A percentile compares a stretch with the other conserved stretches of the same genome.
phyloP scores from a whole-genome alignment of 768 basidiomycete species.

The Floccularia luteovirens region DNA sequence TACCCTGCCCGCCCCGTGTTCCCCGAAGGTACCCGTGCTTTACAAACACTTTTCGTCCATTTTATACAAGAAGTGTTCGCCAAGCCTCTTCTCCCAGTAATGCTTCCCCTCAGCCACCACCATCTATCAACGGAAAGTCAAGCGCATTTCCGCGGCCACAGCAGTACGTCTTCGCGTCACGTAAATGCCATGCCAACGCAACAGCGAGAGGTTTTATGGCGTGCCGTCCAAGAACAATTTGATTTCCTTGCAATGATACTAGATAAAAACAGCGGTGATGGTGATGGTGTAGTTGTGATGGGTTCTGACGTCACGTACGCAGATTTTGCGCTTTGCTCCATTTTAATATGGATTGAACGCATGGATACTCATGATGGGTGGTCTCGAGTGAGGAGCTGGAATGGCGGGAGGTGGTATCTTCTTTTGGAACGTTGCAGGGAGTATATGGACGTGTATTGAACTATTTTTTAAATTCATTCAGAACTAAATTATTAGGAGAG shows the following conservation, averaged over 20 bases:
- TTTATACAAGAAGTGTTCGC: constrained; percentile 59
- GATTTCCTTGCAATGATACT: constrained; percentile 54
- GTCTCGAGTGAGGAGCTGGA: constrained; percentile 62
- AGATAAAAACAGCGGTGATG: constrained; percentile 61
- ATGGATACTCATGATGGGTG: constrained; percentile 72
- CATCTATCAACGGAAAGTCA: constrained; percentile 50
- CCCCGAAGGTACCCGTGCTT: constrained; percentile 61
- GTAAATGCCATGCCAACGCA: constrained; percentile 23
- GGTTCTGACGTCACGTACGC: constrained; percentile 64
- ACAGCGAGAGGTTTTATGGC: constrained; percentile 63
- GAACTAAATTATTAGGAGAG: not conserved
- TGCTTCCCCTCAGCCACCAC: constrained; percentile 62
- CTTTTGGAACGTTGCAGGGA: constrained; percentile 55
- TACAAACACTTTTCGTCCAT: constrained; percentile 65
- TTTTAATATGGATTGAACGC: constrained; percentile 68
- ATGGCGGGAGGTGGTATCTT: constrained; percentile 57
- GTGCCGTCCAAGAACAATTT: constrained; percentile 57
- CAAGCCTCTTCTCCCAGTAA: constrained; percentile 60
- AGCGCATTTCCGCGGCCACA: constrained; percentile 32
- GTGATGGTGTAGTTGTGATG: constrained; percentile 57
- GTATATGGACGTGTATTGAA: constrained; percentile 62
- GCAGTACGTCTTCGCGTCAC: constrained; percentile 8
- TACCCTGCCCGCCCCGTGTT: constrained; percentile 68
- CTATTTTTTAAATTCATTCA: not conserved
- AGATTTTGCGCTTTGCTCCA: constrained; percentile 67